Conservation (phyloP, 2,329 filamentous ascomycete species). For the Ceratocystis harringtonii region DNA sequence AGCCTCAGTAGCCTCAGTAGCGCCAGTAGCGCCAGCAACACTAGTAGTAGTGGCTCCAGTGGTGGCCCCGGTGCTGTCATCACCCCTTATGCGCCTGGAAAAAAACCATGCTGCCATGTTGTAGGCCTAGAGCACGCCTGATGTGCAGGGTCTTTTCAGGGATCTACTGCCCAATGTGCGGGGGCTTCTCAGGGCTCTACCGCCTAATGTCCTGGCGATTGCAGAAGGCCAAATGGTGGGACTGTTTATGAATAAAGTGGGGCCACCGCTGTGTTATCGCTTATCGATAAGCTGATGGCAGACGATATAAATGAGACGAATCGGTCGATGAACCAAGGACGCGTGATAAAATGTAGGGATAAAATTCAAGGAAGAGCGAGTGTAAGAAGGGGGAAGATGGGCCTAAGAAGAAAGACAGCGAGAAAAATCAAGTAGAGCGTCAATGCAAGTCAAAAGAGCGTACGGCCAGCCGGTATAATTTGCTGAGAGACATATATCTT, state of each 20-base stretch:
- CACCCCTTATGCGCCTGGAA: constrained; percentile 12
- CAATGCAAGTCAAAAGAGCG: neutral
- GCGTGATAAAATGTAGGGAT: neutral
- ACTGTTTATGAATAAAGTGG: neutral
- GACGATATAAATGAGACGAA: neutral
- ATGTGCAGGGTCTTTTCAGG: neutral
- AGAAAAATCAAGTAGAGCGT: neutral
- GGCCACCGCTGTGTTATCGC: neutral
- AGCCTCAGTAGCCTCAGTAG: neutral
- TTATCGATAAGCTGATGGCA: neutral
- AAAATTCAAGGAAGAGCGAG: neutral
- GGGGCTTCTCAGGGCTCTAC: neutral
- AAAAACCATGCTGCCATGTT: constrained; percentile 14
- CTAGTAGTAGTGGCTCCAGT: neutral
- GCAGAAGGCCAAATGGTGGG: neutral
- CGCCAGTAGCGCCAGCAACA: neutral
- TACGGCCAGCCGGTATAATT: neutral
- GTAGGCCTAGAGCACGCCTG: neutral
- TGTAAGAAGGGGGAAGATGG: neutral
- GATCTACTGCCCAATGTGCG: neutral
- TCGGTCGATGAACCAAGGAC: neutral
- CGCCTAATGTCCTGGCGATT: neutral
- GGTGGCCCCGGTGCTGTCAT: neutral
- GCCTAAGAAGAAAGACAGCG: neutral
- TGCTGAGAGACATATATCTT: neutral